Evolutionary conservation across 2,329 filamentous ascomycete genomes (phyloP).

Genomic region (Fusarium citri): DNA sequence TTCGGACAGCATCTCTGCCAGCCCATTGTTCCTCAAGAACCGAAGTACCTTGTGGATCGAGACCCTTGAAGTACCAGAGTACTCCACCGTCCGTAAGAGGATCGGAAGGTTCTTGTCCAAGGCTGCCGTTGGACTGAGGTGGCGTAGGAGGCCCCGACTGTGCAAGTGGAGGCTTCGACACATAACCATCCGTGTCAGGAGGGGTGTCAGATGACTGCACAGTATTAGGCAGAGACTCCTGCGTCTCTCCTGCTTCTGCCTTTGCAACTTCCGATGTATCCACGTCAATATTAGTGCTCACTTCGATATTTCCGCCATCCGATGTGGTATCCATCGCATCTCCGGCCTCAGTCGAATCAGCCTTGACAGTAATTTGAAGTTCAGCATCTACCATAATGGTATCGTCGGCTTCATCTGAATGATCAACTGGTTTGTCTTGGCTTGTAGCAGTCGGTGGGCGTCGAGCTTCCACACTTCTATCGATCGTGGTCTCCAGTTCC

Average conservation of each 20-base stretch:
- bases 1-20: constrained; percentile 73
- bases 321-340: constrained; percentile 54
- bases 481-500: constrained; percentile 79
- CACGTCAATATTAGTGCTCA: constrained; percentile 60
- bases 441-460: constrained; percentile 54
- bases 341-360: constrained; percentile 41
- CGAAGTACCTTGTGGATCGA: constrained; percentile 83
- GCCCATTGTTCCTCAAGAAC: constrained; percentile 75
- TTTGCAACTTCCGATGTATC: constrained; percentile 56
- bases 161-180: constrained; percentile 45
- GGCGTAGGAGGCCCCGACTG: constrained; percentile 70
- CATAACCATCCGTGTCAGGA: constrained; percentile 62
- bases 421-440: constrained; percentile 54
- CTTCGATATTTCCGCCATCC: constrained; percentile 58
- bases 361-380: constrained; percentile 61
- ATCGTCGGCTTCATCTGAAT: constrained; percentile 57
- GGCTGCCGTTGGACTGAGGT: constrained; percentile 72
- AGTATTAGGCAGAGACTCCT: constrained; percentile 38
- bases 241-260: constrained; percentile 45
- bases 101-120: constrained; percentile 61
- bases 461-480: constrained; percentile 71
- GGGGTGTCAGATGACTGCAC: constrained; percentile 56
- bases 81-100: constrained; percentile 79
- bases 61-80: constrained; percentile 87
- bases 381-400: constrained; percentile 65